phyloP scores from a whole-genome alignment of 768 basidiomycete genomes.

The Neoboletus magnificus region DNA sequence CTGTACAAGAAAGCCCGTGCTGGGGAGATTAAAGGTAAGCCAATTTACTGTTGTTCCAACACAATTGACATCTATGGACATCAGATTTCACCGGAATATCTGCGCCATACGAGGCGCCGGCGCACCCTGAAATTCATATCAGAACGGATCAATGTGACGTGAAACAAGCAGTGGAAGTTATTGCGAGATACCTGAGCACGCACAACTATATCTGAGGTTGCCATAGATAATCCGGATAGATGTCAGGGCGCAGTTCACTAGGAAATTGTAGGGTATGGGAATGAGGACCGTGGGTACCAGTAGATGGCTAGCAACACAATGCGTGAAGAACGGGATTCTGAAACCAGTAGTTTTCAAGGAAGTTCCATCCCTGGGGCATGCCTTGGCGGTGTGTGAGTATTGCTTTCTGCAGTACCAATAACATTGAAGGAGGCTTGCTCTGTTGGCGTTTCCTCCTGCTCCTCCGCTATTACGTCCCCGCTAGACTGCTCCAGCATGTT shows the following conservation, averaged over 20 bases:
- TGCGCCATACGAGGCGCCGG: conserved; percentile 92
- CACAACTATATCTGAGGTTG: conserved; percentile 52
- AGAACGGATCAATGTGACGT: conserved; percentile 81
- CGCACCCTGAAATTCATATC: conserved; percentile 86
- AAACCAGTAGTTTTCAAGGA: conserved; percentile 9
- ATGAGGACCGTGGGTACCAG: conserved; percentile 10
- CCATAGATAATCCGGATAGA: conserved; percentile 18
- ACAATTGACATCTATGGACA: conserved; percentile 5
- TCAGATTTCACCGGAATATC: conserved; percentile 97
- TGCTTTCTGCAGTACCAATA: conserved; percentile 7
- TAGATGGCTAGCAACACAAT: conserved; percentile 18
- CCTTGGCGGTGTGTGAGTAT: conserved; percentile 7
- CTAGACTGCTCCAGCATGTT: conserved; percentile 56
- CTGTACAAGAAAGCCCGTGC: conserved; percentile 95
- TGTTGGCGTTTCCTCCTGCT: conserved; percentile 46
- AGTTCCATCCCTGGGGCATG: conserved; percentile 17
- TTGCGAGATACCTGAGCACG: conserved; percentile 72
- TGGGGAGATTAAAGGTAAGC: conserved; percentile 90
- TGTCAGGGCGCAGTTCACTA: conserved; percentile 6
- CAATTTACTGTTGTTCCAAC: background rate
- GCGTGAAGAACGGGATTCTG: conserved; percentile 3
- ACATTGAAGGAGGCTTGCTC: conserved; percentile 18
- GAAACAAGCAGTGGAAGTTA: conserved; percentile 69
- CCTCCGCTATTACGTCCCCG: conserved; percentile 60
- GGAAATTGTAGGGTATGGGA: conserved; percentile 12